Conservation (phyloP, 179 eudicot species). For the Spinacia oleracea region DNA sequence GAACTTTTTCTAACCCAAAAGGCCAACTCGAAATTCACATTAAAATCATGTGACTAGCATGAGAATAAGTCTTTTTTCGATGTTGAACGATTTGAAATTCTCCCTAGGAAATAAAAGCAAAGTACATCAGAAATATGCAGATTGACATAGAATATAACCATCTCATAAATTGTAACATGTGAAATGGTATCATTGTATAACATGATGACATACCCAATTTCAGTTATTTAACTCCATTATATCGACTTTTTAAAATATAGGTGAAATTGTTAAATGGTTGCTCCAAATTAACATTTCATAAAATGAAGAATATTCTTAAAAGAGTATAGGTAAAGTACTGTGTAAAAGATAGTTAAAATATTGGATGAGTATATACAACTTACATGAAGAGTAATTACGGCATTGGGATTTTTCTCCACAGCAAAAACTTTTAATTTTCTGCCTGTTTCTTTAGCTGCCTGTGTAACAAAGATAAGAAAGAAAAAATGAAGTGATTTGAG, state of each 20-base stretch:
- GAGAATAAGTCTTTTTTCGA: not conserved
- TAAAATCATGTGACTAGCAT: too few species aligned
- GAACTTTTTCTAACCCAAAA: too few species aligned
- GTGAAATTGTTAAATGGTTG: not conserved
- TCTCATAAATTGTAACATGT: not conserved
- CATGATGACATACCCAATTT: not conserved
- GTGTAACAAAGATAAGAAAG: conserved; percentile 1
- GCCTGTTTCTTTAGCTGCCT: conserved; percentile 98
- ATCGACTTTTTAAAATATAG: not conserved
- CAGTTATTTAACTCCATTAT: not conserved
- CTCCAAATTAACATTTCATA: not conserved
- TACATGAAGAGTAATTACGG: conserved; percentile 94
- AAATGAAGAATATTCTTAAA: not conserved
- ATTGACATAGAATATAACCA: not conserved
- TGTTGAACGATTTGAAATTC: not conserved
- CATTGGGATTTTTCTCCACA: conserved; percentile 99
- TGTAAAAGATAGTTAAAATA: not conserved
- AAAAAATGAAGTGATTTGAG: not conserved
- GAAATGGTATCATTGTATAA: not conserved
- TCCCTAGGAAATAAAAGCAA: not conserved
- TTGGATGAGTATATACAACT: conserved; percentile 25
- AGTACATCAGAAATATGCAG: not conserved
- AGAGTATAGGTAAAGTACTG: not conserved
- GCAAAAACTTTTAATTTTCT: conserved; percentile 90
- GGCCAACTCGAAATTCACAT: not conserved